phyloP scores from a whole-genome alignment of 2,329 filamentous ascomycete species.

The Alternaria brassicae region DNA sequence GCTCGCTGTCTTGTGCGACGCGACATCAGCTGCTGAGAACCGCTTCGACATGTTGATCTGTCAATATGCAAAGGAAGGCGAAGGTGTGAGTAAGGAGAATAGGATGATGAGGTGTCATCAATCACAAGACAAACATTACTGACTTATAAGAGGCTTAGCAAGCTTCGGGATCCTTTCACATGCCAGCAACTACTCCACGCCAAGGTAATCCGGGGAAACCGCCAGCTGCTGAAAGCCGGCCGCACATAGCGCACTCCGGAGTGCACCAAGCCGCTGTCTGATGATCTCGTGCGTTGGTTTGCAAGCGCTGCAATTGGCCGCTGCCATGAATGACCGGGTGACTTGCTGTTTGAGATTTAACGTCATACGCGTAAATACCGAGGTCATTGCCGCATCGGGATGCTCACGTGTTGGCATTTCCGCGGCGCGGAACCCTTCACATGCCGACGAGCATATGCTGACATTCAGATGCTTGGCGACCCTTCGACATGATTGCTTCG shows the following conservation, averaged over 20 bases:
- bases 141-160: conserved; percentile 33
- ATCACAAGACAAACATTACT: conserved; percentile 29
- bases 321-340: conserved; percentile 18
- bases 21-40: conserved; percentile 84
- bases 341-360: conserved; percentile 37
- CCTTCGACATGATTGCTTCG: not conserved
- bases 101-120: conserved; percentile 3
- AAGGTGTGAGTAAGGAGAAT: not conserved
- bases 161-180: conserved; percentile 46
- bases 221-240: conserved; percentile 30
- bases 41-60: conserved; percentile 76
- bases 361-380: conserved; percentile 41
- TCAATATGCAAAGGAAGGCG: conserved; percentile 10
- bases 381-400: conserved; percentile 28
- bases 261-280: conserved; percentile 26
- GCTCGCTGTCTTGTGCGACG: conserved; percentile 87
- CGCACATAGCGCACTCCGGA: conserved; percentile 34
- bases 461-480: conserved; percentile 18
- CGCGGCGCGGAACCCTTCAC: conserved; percentile 9
- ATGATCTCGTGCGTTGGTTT: conserved; percentile 43
- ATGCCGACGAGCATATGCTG: conserved; percentile 22
- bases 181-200: conserved; percentile 37
- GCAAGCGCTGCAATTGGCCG: conserved; percentile 37
- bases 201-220: conserved; percentile 37
- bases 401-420: conserved; percentile 20